Percentiles rank a stretch among this genome's conserved stretches.
Evolutionary conservation across 495 filamentous ascomycete genomes (phyloP).

Genomic region (Trichoderma reesei): DNA sequence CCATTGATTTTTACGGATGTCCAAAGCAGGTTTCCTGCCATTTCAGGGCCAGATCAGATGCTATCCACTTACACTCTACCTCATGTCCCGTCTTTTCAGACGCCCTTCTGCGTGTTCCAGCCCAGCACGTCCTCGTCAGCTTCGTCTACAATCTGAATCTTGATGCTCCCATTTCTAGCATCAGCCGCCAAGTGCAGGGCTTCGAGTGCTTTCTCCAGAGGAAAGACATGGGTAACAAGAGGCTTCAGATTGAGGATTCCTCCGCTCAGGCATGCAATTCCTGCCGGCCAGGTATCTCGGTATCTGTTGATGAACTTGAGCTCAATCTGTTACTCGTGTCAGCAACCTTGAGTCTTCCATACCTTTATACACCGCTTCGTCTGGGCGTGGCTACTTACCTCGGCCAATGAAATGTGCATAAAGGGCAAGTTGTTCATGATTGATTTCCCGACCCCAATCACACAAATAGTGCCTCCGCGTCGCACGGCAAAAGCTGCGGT

Average conservation of each 20-base stretch:
- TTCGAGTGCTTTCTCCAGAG: conserved; percentile 45
- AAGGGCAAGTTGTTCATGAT: conserved; percentile 56
- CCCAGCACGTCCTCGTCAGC: conserved; percentile 16
- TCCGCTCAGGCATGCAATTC: conserved; percentile 37
- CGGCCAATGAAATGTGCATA: conserved; percentile 53
- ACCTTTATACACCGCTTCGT: no score
- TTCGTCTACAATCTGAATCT: conserved; percentile 51
- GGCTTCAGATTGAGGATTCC: conserved; percentile 45
- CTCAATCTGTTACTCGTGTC: conserved; percentile 35
- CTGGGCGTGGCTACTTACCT: conserved; percentile 23
- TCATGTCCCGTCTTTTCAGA: no score
- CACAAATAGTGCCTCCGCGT: conserved; percentile 49
- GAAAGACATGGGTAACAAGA: conserved; percentile 41
- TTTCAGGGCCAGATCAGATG: no score
- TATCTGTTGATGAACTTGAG: conserved; percentile 58
- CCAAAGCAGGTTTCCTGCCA: no score
- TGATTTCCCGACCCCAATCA: conserved; percentile 51
- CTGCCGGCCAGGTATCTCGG: conserved; percentile 51
- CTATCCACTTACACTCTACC: no score
- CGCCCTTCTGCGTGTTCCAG: neutral
- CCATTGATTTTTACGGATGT: no score
- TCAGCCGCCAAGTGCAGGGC: conserved; percentile 45
- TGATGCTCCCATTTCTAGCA: conserved; percentile 42
- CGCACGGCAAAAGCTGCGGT: conserved; percentile 48
- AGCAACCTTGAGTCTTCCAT: no score